Evolutionary conservation across 164 flowering plant genomes (phyloP), one percentile per base, ranked within the genome.

Genomic region (Cinnamomum micranthum): DNA sequence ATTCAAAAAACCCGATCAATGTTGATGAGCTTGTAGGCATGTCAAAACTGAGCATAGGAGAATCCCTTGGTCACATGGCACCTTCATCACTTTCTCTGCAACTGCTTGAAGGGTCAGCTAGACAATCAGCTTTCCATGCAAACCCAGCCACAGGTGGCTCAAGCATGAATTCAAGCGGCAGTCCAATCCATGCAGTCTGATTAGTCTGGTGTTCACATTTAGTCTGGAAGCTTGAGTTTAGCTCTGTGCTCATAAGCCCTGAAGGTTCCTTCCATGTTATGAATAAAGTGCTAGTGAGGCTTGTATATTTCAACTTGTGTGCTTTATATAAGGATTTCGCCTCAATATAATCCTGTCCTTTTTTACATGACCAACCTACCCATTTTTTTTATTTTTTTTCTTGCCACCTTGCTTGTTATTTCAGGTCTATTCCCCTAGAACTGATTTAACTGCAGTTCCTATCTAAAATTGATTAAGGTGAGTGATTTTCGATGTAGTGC

Each of bases 61-160:
- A 89, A 68, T 80, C 93, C 24, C 72, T 78, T 58, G 90, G 84
- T 19, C 65, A 82, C 63, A 75, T 76, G 51, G 89, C 77, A 9
- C 81, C 89, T 0, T 80, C 93, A 9, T 77, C 89, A 1, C 90
- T 90, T 4, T 84, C 97, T 1, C 76, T 87, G 6, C 87, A 89
- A 28, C 82, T 90, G 68, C 79, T 76, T 4, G 88, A 88, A 72
- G 92, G 93, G 13, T 85, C 96, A 2, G 65, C 82, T 65, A 79
- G 98, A 76, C 96, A 88, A 64, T 91, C 97, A 0, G 97, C 98
- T 60, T 93, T 93, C 74, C 95, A 93, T 80, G 89, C 96, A 6
- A 88, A 74, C 2, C 71, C 76, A 52, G 50, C 85, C 17, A 80
- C 92, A 52, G 77, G 78, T 74, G 79, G 81, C 70, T 82, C 90